Evolutionary conservation across 2,329 filamentous ascomycete species (phyloP).

Genomic region (Moelleriella libera): DNA sequence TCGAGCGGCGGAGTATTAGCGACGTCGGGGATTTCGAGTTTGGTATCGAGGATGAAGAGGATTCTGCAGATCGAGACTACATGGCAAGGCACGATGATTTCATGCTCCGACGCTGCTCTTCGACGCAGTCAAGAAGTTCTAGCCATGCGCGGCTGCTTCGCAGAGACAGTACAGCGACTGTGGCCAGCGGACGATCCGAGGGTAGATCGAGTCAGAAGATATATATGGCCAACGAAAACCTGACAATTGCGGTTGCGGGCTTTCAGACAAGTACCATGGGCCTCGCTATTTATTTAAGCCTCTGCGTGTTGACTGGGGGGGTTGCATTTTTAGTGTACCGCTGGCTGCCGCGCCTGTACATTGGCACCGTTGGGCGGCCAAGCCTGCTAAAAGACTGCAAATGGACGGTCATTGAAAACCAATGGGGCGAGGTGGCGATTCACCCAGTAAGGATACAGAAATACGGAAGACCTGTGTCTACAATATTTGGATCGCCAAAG

Average conservation of each 20-base stretch:
- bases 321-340: conserved; percentile 72
- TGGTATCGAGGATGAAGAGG: conserved; percentile 24
- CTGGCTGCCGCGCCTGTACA: conserved; percentile 82
- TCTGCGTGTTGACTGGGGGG: conserved; percentile 63
- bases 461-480: conserved; percentile 42
- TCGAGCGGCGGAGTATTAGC: conserved; percentile 16
- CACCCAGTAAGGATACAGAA: conserved; percentile 45
- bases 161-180: conserved; percentile 55
- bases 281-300: conserved; percentile 49
- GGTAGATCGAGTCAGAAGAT: conserved; percentile 74
- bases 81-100: conserved; percentile 28
- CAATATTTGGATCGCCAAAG: conserved; percentile 52
- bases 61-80: conserved; percentile 25
- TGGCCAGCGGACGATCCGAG: conserved; percentile 46
- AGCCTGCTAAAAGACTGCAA: conserved; percentile 59
- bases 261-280: conserved; percentile 68
- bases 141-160: conserved; percentile 54
- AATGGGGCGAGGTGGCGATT: conserved; percentile 88
- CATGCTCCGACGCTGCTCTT: conserved; percentile 45
- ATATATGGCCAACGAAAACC: conserved; percentile 83
- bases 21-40: conserved; percentile 26
- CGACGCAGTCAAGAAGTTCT: conserved; percentile 41
- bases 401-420: conserved; percentile 94
- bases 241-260: conserved; percentile 86
- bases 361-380: conserved; percentile 57